Conservation (phyloP, 2,329 filamentous ascomycete species). For the Epichloe sp. region DNA sequence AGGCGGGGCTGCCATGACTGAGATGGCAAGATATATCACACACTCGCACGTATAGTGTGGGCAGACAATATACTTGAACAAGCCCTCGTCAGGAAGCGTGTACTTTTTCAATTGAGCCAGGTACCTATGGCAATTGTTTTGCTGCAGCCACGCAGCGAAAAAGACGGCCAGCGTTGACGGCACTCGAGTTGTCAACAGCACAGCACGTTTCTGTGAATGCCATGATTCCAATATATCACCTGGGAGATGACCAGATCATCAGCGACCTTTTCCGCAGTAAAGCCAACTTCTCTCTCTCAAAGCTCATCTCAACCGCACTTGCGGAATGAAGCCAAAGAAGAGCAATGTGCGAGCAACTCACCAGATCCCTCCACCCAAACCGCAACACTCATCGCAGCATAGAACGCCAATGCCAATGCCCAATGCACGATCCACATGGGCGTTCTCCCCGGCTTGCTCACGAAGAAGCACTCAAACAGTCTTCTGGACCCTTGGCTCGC, state of each 20-base stretch:
- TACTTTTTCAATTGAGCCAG: constrained; percentile 67
- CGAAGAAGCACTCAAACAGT: constrained; percentile 57
- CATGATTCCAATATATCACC: constrained; percentile 22
- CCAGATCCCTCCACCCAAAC: constrained; percentile 76
- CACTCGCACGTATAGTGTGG: constrained; percentile 91
- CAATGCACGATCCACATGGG: constrained; percentile 82
- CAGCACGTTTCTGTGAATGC: constrained; percentile 11
- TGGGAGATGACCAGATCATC: constrained; percentile 5
- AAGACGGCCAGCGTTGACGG: constrained; percentile 48
- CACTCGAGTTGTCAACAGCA: constrained; percentile 13
- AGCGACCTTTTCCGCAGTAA: not conserved
- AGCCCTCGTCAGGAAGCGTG: constrained; percentile 58
- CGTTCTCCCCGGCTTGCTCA: constrained; percentile 49
- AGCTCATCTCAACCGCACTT: not conserved
- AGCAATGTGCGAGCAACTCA: constrained; percentile 26
- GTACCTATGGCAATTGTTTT: constrained; percentile 61
- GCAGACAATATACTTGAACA: constrained; percentile 63
- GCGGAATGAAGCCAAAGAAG: not conserved
- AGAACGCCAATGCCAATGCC: constrained; percentile 66
- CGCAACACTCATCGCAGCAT: constrained; percentile 57
- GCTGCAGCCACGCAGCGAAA: constrained; percentile 54
- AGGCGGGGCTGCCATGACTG: constrained; percentile 57
- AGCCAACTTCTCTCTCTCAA: not conserved
- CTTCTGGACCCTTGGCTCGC: constrained; percentile 61
- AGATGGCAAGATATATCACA: constrained; percentile 66